Percentiles rank a stretch among this genome's conserved stretches.
Conservation (phyloP, 2,329 filamentous ascomycete genomes). For the Aspergillus quadricinctus region DNA sequence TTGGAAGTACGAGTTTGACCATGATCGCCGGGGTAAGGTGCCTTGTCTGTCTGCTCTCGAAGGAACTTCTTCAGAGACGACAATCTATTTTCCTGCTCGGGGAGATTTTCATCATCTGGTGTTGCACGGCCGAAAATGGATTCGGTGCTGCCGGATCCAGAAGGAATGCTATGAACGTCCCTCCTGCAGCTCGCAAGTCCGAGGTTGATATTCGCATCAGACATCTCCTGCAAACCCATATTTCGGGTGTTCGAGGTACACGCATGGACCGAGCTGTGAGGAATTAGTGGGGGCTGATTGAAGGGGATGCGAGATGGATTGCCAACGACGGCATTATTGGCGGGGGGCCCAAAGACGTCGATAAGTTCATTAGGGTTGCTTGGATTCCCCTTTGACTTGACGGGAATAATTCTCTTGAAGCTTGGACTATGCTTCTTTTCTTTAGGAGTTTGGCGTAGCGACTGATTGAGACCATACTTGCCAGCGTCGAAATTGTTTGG, state of each 20-base stretch:
- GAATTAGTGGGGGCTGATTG: conserved; percentile 17
- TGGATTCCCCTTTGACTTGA: neutral
- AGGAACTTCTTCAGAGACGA: conserved; percentile 1
- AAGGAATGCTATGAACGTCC: neutral
- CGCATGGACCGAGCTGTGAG: conserved; percentile 1
- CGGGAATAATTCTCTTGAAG: neutral
- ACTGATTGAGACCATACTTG: conserved; percentile 13
- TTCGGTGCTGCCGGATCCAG: neutral
- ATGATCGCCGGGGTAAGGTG: neutral
- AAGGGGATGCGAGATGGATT: conserved; percentile 7
- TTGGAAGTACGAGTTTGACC: neutral
- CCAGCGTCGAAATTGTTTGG: conserved; percentile 12
- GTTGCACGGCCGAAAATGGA: neutral
- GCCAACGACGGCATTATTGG: neutral
- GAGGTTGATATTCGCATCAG: neutral
- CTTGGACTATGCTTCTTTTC: neutral
- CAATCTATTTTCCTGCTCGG: conserved; percentile 4
- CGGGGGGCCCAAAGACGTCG: conserved; percentile 10
- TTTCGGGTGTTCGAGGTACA: neutral
- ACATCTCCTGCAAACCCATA: neutral
- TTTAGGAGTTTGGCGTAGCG: neutral
- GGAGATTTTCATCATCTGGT: neutral
- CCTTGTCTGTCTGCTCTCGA: neutral
- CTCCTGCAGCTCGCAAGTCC: neutral
- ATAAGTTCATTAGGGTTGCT: conserved; percentile 8